These are phyloP conservation scores for Pichia phayaonensis DNA, from an alignment of 805 yeast genomes.

Conservation along the genomic window DNA sequence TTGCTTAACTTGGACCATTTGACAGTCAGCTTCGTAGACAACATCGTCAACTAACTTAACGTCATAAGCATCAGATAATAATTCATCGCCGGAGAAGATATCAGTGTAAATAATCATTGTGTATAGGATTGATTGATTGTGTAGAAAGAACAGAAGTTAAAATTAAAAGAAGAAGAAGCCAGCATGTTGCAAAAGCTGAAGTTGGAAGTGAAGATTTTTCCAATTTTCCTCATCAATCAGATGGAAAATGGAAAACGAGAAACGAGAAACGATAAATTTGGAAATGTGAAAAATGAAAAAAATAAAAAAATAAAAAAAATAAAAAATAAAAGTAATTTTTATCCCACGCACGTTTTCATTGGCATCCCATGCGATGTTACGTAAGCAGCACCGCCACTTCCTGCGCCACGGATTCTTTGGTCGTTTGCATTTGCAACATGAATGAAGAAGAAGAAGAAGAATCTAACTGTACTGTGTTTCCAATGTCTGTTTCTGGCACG, in stretches of 20 bases:
- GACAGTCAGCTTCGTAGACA: constrained; percentile 95
- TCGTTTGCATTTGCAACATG: not conserved
- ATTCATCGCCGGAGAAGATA: constrained; percentile 90
- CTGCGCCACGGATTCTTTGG: constrained; percentile 10
- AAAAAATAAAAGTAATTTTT: no score
- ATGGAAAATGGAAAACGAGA: not conserved
- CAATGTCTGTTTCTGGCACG: constrained; percentile 61
- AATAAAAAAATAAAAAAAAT: no score
- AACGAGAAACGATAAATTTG: not conserved
- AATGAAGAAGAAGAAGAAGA: not conserved
- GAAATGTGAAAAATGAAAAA: no score
- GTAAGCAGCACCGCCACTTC: not conserved
- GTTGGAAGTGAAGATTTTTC: not conserved
- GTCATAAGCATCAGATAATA: constrained; percentile 96
- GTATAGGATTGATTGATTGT: not conserved
- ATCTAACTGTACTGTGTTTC: constrained; percentile 24
- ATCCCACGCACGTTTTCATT: no score
- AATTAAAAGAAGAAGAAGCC: not conserved
- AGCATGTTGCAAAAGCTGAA: not conserved
- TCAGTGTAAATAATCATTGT: constrained; percentile 49
- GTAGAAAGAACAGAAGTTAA: not conserved
- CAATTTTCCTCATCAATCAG: not conserved
- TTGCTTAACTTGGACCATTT: constrained; percentile 74
- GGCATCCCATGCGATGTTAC: not conserved
- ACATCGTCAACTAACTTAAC: constrained; percentile 78